Base-by-base conservation (phyloP, 1,284 basidiomycete species). In the Tilletiaria anomala region DNA sequence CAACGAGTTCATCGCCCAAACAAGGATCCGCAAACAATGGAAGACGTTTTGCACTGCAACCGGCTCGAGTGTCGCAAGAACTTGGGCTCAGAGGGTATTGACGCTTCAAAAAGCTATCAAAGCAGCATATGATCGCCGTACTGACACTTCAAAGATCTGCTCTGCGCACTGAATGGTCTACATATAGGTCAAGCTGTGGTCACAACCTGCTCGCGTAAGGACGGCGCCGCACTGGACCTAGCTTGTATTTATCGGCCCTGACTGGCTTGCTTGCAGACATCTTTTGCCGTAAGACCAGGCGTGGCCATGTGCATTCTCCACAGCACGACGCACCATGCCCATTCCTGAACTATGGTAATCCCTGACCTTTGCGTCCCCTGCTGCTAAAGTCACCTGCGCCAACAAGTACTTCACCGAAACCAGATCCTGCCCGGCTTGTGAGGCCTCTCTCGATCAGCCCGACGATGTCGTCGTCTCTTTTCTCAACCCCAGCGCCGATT, bases 401-500 rank as follows among this genome's bases (percentile, higher is more conserved):
- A 44, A 51, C 31, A 35, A 39, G 31, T 45, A 52, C 36, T 52
- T 54, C 40, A 52, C 40, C 14, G 41, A 32, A 11, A 42, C 45
- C 19, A 43, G 45, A n/a, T 18, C 37, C 8, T 54, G 53, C 32
- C 53, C 53, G 15, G 53, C 53, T 34, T 54, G 53, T 38, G 47
- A 52, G 17, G 37, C 47, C n/a, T 20, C 32, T 8, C 40, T 54
- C 6, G 33, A 42, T 18, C 40, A 33, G 14, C 44, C 50, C 4
- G 47, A 54, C 21, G 33, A 43, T 40, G 50, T 44, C 19, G 52
- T 54, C 35, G 43, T 52, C 37, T 49, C 39, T 33, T 44, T 39
- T 23, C 41, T 52, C 23, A 53, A 52, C 20, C 53, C 53, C 6
- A 31, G 47, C 3, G 39, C 40, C 14, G 47, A 42, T 29, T 54